phyloP scores from a whole-genome alignment of 306 rosid genomes.

The Dalbergia cultrata region DNA sequence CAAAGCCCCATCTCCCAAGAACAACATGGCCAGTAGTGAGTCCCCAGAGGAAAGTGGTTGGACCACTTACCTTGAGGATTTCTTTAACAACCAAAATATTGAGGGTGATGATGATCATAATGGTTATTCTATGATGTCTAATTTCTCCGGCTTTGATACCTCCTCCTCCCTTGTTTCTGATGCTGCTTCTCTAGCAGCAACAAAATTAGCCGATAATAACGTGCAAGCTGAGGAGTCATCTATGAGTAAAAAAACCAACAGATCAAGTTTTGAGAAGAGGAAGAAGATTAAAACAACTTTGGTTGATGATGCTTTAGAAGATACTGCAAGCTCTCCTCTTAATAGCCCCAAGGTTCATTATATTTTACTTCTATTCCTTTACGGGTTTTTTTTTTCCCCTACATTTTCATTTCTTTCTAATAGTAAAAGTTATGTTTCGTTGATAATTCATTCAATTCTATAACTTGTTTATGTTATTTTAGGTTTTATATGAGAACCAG shows the following conservation, averaged over 20 bases:
- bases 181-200: conserved; percentile 55
- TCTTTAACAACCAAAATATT: conserved; percentile 38
- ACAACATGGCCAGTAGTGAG: conserved; percentile 37
- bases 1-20: conserved; percentile 46
- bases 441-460: not conserved
- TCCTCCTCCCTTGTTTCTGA: conserved; percentile 54
- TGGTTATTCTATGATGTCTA: conserved; percentile 39
- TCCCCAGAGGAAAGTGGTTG: conserved; percentile 83
- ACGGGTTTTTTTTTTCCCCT: no score
- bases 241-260: conserved; percentile 18
- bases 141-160: conserved; percentile 25
- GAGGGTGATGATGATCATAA: conserved; percentile 27
- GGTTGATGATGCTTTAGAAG: conserved; percentile 80
- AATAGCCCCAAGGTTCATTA: conserved; percentile 71
- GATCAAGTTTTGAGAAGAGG: conserved; percentile 61
- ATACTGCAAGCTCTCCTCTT: conserved; percentile 91
- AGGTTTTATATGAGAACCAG: conserved; percentile 49
- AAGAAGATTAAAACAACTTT: conserved; percentile 53
- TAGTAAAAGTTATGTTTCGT: not conserved
- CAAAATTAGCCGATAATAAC: conserved; percentile 26
- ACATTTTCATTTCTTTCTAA: not conserved
- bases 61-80: conserved; percentile 85
- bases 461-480: conserved; percentile 1
- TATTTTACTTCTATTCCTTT: not conserved
- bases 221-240: conserved; percentile 26